Evolutionary conservation across 2,329 filamentous ascomycete genomes (phyloP), one percentile per base, ranked within the genome.

Genomic region (Xylaria sp.): DNA sequence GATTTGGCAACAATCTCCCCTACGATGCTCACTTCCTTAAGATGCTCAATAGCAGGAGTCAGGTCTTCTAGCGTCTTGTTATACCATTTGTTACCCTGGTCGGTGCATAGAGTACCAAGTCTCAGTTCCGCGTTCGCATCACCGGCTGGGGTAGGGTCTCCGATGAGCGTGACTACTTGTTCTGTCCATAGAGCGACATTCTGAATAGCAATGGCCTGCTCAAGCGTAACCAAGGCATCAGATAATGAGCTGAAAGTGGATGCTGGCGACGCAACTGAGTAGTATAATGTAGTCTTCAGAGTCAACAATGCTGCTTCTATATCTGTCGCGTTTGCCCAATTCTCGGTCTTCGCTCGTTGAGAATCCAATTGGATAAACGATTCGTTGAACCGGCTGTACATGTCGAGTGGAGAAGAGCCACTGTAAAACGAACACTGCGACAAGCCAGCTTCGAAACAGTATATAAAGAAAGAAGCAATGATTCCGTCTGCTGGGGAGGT

Each of bases 11-110:
- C 29, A 12, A 68, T 47, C 25, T 68, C 65, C 12, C 65, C 65
- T 10, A 68, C 29, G 29, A 68, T 68, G 12, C 65, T 68, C 8
- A 60, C 54, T 60, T 68, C 55, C 12, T 40, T 47, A 13, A 68
- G 25, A 18, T 68, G 65, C 21, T 54, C 54, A 48, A 68, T 47
- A 4, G 55, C 29, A 18, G 65, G 65, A 12, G 18, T 5, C 2
- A 68, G 35, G 48, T 68, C 65, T 42, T 68, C 54, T 3, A 68
- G 55, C 6, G 65, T 60, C 48, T 53, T 60, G 23, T 68, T 68
- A 60, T 68, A 68, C 65, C 65, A 68, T 42, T 60, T 68, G 16
- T 53, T 60, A 2, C 55, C 55, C 29, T 68, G 65, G 9, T 68
- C 65, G 23, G 60, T 54, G 13, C 65, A 68, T 40, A 68, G 37